A percentile compares a stretch with the other conserved stretches of the same genome.
phyloP scores from a whole-genome alignment of 805 yeast genomes.

The Lipomyces yamanashiensis region DNA sequence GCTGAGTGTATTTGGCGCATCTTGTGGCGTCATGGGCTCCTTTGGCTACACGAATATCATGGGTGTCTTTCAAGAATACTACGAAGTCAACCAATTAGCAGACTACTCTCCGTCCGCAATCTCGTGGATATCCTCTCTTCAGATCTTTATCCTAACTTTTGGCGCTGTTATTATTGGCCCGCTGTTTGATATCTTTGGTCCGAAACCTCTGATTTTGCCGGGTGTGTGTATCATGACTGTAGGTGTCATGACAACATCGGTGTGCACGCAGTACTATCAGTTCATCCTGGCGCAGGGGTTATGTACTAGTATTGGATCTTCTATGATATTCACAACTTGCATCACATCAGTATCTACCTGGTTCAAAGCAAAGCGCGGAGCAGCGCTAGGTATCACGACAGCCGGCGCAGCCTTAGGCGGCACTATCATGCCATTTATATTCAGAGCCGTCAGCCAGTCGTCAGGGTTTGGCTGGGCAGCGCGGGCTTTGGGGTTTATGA shows the following conservation, averaged over 20 bases:
- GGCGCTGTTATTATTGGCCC: slow-evolving; percentile 41
- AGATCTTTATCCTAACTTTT: slow-evolving; percentile 39
- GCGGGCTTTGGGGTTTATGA: slow-evolving; percentile 55
- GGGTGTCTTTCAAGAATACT: slow-evolving; percentile 41
- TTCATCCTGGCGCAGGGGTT: slow-evolving; percentile 59
- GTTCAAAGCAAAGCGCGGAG: slow-evolving; percentile 51
- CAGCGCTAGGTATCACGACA: slow-evolving; percentile 54
- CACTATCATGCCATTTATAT: slow-evolving; percentile 53
- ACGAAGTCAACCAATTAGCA: slow-evolving; percentile 36
- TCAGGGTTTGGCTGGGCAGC: slow-evolving; percentile 61
- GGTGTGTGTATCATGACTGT: slow-evolving; percentile 38
- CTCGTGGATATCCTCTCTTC: slow-evolving; percentile 45
- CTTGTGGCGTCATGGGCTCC: slow-evolving; percentile 58
- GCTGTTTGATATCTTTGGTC: slow-evolving; percentile 40
- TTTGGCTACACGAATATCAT: slow-evolving; percentile 55
- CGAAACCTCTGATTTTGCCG: slow-evolving; percentile 34
- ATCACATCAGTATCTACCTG: slow-evolving; percentile 54
- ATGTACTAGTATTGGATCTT: slow-evolving; percentile 53
- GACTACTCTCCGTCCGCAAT: slow-evolving; percentile 40
- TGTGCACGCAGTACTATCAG: slow-evolving; percentile 53
- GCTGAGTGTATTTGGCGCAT: slow-evolving; percentile 58
- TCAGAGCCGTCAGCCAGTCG: slow-evolving; percentile 47
- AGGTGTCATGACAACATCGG: slow-evolving; percentile 44
- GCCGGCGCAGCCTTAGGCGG: slow-evolving; percentile 60
- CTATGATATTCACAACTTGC: slow-evolving; percentile 51